Conservation (phyloP, 2,329 filamentous ascomycete genomes). For the Ceratocystis cacaofunesta region DNA sequence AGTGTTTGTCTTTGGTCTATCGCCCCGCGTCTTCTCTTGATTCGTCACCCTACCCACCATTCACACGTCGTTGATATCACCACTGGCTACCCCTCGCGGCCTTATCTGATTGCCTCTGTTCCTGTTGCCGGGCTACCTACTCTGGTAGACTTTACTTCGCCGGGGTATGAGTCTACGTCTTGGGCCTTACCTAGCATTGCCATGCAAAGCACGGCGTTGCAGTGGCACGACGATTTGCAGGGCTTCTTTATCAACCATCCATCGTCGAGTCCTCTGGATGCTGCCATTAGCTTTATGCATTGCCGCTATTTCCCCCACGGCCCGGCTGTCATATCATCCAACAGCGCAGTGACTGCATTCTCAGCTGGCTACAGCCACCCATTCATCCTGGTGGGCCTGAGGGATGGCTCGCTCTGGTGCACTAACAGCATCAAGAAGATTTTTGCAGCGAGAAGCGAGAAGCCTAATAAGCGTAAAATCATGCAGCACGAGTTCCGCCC, state of each 20-base stretch:
- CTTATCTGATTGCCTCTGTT: constrained; percentile 39
- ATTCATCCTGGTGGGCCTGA: constrained; percentile 37
- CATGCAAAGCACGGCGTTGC: constrained; percentile 38
- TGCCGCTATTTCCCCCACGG: constrained; percentile 37
- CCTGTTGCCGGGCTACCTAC: constrained; percentile 40
- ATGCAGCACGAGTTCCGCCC: constrained; percentile 41
- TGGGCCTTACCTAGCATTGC: constrained; percentile 35
- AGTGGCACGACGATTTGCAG: constrained; percentile 40
- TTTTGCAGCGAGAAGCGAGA: constrained; percentile 27
- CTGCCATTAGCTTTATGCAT: constrained; percentile 38
- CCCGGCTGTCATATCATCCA: constrained; percentile 36
- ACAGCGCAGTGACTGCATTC: constrained; percentile 37
- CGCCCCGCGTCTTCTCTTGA: constrained; percentile 33
- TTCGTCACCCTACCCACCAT: constrained; percentile 38
- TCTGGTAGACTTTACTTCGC: constrained; percentile 37
- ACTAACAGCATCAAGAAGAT: constrained; percentile 32
- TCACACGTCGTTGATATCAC: constrained; percentile 39
- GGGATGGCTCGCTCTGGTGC: constrained; percentile 39
- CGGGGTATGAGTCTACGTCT: constrained; percentile 39
- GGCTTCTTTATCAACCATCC: constrained; percentile 40
- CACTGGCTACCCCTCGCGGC: constrained; percentile 41
- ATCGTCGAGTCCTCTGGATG: constrained; percentile 37
- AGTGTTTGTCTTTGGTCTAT: constrained; percentile 43
- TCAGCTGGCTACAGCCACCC: constrained; percentile 37
- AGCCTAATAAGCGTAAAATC: constrained; percentile 29